A percentile compares a stretch with the other conserved stretches of the same genome.
Evolutionary conservation across 768 basidiomycete genomes (phyloP).

Genomic region (Exidia glandulosa): DNA sequence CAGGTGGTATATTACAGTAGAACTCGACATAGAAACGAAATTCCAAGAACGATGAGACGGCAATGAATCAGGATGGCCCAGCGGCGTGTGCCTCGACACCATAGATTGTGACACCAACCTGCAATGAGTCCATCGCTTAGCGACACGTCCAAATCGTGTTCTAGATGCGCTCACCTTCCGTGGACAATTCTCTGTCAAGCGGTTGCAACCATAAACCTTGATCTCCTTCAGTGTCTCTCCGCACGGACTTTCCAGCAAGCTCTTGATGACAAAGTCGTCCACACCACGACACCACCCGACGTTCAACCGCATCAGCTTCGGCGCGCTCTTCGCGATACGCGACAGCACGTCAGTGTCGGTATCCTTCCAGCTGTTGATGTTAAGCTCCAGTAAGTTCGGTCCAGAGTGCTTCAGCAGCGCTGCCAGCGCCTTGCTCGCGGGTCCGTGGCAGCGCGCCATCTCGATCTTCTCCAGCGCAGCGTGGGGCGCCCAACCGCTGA

Average conservation of each 20-base stretch:
- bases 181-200: constrained; percentile 34
- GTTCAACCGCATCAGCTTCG: constrained; percentile 50
- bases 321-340: constrained; percentile 22
- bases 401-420: constrained; percentile 65
- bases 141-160: not conserved
- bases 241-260: constrained; percentile 38
- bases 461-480: constrained; percentile 42
- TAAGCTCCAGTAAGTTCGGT: constrained; percentile 40
- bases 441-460: constrained; percentile 48
- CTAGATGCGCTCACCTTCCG: constrained; percentile 28
- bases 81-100: constrained; percentile 12
- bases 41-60: no score
- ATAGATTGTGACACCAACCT: constrained; percentile 11
- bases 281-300: constrained; percentile 77
- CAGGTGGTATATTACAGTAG: no score
- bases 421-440: constrained; percentile 42
- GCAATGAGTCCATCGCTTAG: not conserved
- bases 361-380: constrained; percentile 70
- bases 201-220: constrained; percentile 46
- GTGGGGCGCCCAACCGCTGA: constrained; percentile 37
- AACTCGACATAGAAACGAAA: no score
- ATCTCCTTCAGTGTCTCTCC: constrained; percentile 27
- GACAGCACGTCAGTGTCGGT: constrained; percentile 37
- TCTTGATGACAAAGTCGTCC: constrained; percentile 74
- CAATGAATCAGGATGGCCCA: not conserved